These are phyloP conservation scores for Aspergillus versicolor DNA, from an alignment of 2,329 filamentous ascomycete genomes.

Conservation along the genomic window DNA sequence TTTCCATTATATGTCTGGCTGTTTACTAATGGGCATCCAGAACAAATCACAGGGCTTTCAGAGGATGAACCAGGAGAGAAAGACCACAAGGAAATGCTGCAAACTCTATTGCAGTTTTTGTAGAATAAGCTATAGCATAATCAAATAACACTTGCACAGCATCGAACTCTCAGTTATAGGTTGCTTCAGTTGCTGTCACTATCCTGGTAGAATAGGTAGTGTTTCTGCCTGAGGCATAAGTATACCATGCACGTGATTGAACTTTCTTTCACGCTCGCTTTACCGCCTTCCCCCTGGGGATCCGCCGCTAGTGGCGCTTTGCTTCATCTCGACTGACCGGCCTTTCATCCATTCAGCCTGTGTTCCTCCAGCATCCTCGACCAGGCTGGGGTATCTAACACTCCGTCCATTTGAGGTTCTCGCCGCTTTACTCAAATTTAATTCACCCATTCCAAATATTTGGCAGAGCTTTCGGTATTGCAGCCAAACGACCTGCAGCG, in stretches of 20 bases:
- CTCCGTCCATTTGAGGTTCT: conserved; percentile 28
- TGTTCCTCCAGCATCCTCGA: conserved; percentile 23
- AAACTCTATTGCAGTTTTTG: conserved; percentile 52
- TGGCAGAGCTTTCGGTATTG: conserved; percentile 7
- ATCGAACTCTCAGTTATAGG: neutral
- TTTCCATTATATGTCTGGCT: too few species aligned
- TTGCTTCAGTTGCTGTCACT: neutral
- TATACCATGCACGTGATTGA: conserved; percentile 21
- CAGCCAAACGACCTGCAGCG: conserved; percentile 16
- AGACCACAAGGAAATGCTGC: conserved; percentile 63
- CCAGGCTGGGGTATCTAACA: conserved; percentile 24
- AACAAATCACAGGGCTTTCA: conserved; percentile 62
- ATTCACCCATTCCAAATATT: neutral
- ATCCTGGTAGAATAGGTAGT: neutral
- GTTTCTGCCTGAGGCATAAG: conserved; percentile 3
- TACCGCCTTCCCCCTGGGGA: conserved; percentile 21
- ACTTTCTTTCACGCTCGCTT: neutral
- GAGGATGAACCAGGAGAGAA: conserved; percentile 55
- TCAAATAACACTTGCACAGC: neutral
- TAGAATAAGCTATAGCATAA: conserved; percentile 13
- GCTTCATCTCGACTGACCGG: conserved; percentile 20
- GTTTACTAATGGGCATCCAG: conserved; percentile 30
- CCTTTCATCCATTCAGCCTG: conserved; percentile 17
- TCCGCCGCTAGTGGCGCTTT: conserved; percentile 31
- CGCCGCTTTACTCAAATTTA: conserved; percentile 17